Conservation (phyloP, 1,139 yeast species). For the Nakaseomyces delphensis region DNA sequence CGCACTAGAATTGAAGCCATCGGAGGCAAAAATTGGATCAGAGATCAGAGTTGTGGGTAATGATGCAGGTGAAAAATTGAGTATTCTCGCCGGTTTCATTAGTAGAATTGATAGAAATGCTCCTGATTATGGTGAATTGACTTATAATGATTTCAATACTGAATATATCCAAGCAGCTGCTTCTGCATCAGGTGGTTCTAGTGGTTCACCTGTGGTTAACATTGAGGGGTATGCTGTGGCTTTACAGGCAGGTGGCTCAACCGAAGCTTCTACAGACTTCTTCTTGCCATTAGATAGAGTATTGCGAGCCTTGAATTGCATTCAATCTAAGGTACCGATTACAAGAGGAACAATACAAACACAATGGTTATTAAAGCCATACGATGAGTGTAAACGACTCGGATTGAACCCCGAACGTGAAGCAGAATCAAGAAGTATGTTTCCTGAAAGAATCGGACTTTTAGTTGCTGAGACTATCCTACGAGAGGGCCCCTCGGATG, state of each 20-base stretch:
- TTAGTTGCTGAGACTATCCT: slow-evolving; percentile 76
- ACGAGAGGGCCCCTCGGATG: slow-evolving; percentile 84
- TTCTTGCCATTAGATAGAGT: slow-evolving; percentile 83
- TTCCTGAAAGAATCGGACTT: slow-evolving; percentile 73
- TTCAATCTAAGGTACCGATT: slow-evolving; percentile 50
- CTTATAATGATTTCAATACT: slow-evolving; percentile 92
- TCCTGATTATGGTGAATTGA: slow-evolving; percentile 81
- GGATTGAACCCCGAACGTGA: slow-evolving; percentile 77
- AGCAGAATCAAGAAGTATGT: slow-evolving; percentile 52
- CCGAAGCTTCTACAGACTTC: slow-evolving; percentile 88
- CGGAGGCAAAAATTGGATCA: slow-evolving; percentile 76
- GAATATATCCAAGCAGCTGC: slow-evolving; percentile 97
- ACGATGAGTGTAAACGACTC: slow-evolving; percentile 80
- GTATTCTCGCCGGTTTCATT: slow-evolving; percentile 82
- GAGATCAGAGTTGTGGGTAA: slow-evolving; percentile 94
- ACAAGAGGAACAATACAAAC: slow-evolving; percentile 85
- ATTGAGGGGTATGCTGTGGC: slow-evolving; percentile 85
- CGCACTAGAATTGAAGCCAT: slow-evolving; percentile 66
- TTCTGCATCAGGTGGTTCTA: slow-evolving; percentile 89
- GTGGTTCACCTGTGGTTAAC: slow-evolving; percentile 90
- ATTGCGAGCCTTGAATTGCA: slow-evolving; percentile 65
- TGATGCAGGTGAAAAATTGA: slow-evolving; percentile 90
- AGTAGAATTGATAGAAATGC: slow-evolving; percentile 89
- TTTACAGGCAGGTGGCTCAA: slow-evolving; percentile 87
- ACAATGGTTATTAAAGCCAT: slow-evolving; percentile 81